Evolutionary conservation across 768 basidiomycete genomes (phyloP).

Genomic region (Xanthoconium stramineum): DNA sequence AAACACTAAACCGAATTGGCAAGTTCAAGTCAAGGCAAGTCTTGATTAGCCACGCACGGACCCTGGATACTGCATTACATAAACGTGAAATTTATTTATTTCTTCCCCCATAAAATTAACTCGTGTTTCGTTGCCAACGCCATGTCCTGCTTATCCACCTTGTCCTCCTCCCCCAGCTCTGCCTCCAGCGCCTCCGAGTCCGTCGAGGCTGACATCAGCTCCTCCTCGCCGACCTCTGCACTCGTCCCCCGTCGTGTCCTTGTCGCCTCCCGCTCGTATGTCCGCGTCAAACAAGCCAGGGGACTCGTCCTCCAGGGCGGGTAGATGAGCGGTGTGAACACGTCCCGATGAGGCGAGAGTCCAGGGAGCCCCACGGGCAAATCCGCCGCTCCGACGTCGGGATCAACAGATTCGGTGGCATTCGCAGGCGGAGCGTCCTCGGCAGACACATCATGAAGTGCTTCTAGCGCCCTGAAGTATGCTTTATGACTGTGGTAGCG

Average conservation of each 20-base stretch:
- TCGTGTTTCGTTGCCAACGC: constrained; percentile 36
- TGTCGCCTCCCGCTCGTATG: constrained; percentile 23
- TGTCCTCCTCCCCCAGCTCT: constrained; percentile 44
- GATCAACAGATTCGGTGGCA: constrained; percentile 10
- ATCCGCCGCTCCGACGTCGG: constrained; percentile 1
- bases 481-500: constrained; percentile 34
- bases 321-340: constrained; percentile 37
- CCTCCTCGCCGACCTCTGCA: constrained; percentile 20
- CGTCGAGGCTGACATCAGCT: constrained; percentile 31
- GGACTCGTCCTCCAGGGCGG: constrained; percentile 23
- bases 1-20: constrained; percentile 11
- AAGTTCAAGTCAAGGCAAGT: background rate
- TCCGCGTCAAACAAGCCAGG: constrained; percentile 17
- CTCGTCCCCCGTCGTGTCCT: constrained; percentile 16
- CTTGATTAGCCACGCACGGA: constrained; percentile 28
- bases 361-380: background rate
- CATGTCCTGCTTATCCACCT: constrained; percentile 38
- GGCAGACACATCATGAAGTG: constrained; percentile 2
- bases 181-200: constrained; percentile 36
- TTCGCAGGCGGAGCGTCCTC: background rate
- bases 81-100: constrained; percentile 10
- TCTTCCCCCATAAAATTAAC: constrained; percentile 36
- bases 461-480: constrained; percentile 40
- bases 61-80: constrained; percentile 11
- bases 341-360: constrained; percentile 27